Conservation (phyloP, 805 yeast genomes). For the Zygosaccharomyces lentus region DNA sequence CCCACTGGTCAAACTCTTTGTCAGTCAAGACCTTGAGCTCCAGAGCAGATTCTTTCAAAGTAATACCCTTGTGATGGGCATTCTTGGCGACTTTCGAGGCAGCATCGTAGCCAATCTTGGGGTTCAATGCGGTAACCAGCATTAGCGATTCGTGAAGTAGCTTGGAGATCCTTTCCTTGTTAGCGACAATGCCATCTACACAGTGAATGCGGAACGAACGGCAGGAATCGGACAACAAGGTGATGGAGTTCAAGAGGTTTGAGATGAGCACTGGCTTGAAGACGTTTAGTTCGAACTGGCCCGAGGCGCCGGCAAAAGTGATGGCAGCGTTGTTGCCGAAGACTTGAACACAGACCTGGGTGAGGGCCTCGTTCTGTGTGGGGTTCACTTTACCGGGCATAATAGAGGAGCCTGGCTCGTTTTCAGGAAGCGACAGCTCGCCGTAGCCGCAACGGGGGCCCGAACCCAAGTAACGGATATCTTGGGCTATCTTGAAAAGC, state of each 20-base stretch:
- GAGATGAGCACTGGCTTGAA: slow-evolving; percentile 95
- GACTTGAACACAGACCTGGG: slow-evolving; percentile 97
- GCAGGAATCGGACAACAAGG: slow-evolving; percentile 84
- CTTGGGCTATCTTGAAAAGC: slow-evolving; percentile 94
- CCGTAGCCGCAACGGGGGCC: slow-evolving; percentile 99
- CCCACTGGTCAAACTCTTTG: slow-evolving; percentile 94
- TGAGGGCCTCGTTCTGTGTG: slow-evolving; percentile 97
- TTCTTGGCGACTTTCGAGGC: slow-evolving; percentile 98
- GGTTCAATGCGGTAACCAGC: slow-evolving; percentile 98
- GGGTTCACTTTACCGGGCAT: slow-evolving; percentile 99
- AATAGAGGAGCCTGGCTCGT: slow-evolving; percentile 98
- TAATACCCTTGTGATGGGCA: slow-evolving; percentile 96
- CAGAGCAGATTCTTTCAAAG: slow-evolving; percentile 90
- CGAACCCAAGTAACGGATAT: slow-evolving; percentile 95
- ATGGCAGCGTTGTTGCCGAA: slow-evolving; percentile 95
- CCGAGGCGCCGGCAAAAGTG: slow-evolving; percentile 97
- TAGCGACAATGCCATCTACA: slow-evolving; percentile 91
- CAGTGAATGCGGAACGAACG: slow-evolving; percentile 90
- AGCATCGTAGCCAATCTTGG: slow-evolving; percentile 96
- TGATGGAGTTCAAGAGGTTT: slow-evolving; percentile 81
- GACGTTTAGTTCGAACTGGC: slow-evolving; percentile 97
- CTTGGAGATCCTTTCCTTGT: slow-evolving; percentile 79
- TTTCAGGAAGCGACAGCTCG: slow-evolving; percentile 90
- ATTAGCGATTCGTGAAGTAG: slow-evolving; percentile 89
- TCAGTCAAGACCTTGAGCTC: slow-evolving; percentile 81